These are phyloP conservation scores for Nicotiana paniculata DNA, from an alignment of 257 asterid genomes.

Conservation along the genomic window DNA sequence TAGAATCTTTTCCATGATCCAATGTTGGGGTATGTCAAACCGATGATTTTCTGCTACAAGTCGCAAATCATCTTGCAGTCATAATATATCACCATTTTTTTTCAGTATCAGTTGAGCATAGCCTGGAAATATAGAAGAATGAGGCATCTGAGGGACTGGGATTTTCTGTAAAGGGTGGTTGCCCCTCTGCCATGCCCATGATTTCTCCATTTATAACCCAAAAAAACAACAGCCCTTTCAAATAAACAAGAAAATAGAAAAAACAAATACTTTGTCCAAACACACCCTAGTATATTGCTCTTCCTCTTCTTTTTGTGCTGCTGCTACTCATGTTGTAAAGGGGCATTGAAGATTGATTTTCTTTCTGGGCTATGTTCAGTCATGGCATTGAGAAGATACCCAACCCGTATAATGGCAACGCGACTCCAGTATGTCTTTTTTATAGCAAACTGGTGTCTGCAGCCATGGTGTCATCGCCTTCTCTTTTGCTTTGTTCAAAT, in stretches of 20 bases:
- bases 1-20: no score
- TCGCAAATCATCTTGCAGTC: neutral
- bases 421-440: neutral
- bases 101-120: neutral
- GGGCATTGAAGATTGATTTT: neutral
- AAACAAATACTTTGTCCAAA: neutral
- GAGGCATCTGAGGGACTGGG: neutral
- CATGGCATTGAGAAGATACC: neutral
- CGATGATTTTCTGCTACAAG: neutral
- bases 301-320: neutral
- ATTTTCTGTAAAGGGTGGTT: neutral
- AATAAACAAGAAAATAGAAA: no score
- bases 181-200: neutral
- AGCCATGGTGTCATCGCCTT: slow-evolving; percentile 11
- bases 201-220: neutral
- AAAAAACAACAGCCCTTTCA: neutral
- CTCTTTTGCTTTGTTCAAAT: neutral
- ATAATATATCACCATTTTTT: neutral
- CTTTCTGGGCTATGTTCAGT: neutral
- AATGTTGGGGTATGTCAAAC: no score
- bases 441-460: slow-evolving; percentile 15
- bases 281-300: neutral
- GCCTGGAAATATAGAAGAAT: neutral
- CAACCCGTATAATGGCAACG: neutral
- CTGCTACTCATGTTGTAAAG: neutral